phyloP scores from a whole-genome alignment of 2,329 filamentous ascomycete species.

The Nigrospora sphaerica region DNA sequence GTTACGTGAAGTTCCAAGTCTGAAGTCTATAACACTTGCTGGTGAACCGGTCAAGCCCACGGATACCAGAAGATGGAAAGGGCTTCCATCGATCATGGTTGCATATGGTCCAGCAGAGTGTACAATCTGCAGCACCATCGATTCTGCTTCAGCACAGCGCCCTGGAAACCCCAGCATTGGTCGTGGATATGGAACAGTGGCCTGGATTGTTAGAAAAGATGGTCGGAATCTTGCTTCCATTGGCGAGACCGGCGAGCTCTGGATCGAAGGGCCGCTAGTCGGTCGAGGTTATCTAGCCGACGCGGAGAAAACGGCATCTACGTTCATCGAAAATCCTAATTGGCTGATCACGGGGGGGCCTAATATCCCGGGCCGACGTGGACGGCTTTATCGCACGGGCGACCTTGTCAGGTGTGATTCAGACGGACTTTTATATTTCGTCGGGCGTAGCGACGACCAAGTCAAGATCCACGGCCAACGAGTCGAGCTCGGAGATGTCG shows the following conservation, averaged over 20 bases:
- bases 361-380: background rate
- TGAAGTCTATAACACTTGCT: no score
- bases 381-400: background rate
- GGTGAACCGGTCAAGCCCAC: no score
- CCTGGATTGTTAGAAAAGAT: background rate
- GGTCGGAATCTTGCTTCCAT: background rate
- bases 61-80: no score
- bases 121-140: background rate
- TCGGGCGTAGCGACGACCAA: background rate
- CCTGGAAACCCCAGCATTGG: background rate
- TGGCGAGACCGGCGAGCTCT: constrained; percentile 2
- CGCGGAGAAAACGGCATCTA: no score
- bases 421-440: background rate
- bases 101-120: background rate
- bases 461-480: constrained; percentile 1
- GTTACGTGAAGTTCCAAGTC: no score
- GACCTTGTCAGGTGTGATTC: background rate
- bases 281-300: constrained; percentile 3
- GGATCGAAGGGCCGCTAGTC: constrained; percentile 4
- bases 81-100: no score
- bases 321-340: no score
- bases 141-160: background rate
- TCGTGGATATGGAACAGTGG: background rate
- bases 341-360: no score
- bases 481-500: background rate